A percentile compares a stretch with the other conserved stretches of the same genome.
Conservation (phyloP, 1,284 basidiomycete species). For the Ganoderma sp. region DNA sequence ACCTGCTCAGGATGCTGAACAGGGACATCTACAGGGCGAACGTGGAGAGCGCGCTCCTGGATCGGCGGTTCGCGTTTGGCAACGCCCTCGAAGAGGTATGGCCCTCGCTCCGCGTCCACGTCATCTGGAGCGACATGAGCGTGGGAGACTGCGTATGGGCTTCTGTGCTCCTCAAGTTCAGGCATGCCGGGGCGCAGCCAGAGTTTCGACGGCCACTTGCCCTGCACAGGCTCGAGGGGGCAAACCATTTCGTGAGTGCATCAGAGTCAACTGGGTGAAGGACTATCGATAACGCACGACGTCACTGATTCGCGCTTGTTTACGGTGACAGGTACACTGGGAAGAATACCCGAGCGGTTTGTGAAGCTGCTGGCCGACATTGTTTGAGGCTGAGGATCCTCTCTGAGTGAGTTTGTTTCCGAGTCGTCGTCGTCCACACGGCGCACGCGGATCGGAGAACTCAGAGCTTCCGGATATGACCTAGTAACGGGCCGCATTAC, state of each 20-base stretch:
- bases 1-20: constrained; percentile 17
- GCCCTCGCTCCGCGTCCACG: constrained; percentile 25
- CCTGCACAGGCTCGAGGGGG: constrained; percentile 19
- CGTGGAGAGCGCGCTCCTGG: constrained; percentile 26
- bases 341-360: constrained; percentile 18
- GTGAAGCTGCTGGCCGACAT: constrained; percentile 17
- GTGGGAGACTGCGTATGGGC: constrained; percentile 22
- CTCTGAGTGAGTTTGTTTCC: background rate
- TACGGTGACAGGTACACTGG: constrained; percentile 19
- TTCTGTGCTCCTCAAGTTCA: constrained; percentile 11
- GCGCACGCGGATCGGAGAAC: constrained; percentile 4
- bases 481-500: background rate
- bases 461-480: constrained; percentile 5
- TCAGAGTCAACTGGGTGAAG: constrained; percentile 7
- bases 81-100: constrained; percentile 8
- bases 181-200: constrained; percentile 9
- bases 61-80: constrained; percentile 18
- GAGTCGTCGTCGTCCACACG: background rate
- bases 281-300: background rate
- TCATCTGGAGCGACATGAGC: constrained; percentile 32
- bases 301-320: constrained; percentile 10
- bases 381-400: constrained; percentile 12
- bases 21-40: constrained; percentile 22
- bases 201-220: constrained; percentile 17
- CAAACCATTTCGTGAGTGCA: constrained; percentile 28